Evolutionary conservation across 345 rosid genomes (phyloP), one percentile per base, ranked within the genome.

Genomic region (Aquilaria yunnanensis): DNA sequence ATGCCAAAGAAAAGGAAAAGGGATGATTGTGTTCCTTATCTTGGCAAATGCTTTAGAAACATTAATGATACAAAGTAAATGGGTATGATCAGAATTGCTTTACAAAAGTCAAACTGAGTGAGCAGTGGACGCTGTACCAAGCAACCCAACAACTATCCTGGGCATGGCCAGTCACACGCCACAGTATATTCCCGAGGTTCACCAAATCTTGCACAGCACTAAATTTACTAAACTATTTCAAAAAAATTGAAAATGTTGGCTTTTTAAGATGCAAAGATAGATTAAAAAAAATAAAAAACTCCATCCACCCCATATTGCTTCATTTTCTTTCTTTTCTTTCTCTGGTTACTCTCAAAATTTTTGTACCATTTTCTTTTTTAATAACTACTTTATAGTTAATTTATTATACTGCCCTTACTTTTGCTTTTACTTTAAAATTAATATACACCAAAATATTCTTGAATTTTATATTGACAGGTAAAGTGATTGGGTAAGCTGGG

Each of bases 21-120:
- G n/a, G 48, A 56, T n/a, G 30, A 62, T 14, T 63, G 67, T 58
- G 72, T 56, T 54, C 56, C 51, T 56, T 62, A 67, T 74, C 58
- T 62, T 47, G 56, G 32, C 66, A 63, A 61, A 67, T 62, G 47
- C 60, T 75, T 51, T 57, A 62, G 56, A 55, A 37, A 14, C 64
- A 56, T 62, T 60, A 60, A 67, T 67, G 70, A 73, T 60, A 46
- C 56, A 72, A 67, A 64, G 77, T 46, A 59, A 55, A 56, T 45
- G 65, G 51, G 37, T 60, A 60, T 63, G 54, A 66, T 76, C 47
- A 47, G 1, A 6, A 45, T 7, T 41, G 55, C 66, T 70, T 70
- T 55, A 3, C 48, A 46, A 14, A 73, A 73, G 80, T 75, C 76
- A 75, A 79, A 73, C 66, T 30, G 2, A 5, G 59, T 47, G 29